Evolutionary conservation across 768 basidiomycete genomes (phyloP), one percentile per base, ranked within the genome.

Genomic region (Favolaschia claudopus): DNA sequence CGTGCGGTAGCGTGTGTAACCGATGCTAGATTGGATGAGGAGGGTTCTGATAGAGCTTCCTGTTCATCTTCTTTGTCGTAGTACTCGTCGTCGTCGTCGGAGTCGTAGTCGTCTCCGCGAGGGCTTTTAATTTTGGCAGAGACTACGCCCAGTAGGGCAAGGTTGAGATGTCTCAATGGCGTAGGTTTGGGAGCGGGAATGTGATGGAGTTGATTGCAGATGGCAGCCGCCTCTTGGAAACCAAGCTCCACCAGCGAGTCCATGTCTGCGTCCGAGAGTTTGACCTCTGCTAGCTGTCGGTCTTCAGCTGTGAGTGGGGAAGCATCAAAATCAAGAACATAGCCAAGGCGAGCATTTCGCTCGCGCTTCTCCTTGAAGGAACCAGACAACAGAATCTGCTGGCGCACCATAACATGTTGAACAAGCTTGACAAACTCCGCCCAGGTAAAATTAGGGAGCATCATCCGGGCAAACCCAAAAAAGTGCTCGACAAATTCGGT

Each of bases 401-500:
- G 72, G 1, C 69, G 49, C 1, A 70, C 58, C 68, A 66, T 64
- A 5, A 71, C 54, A 50, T 73, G 72, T 40, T 69, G 62, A 5
- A 70, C 60, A 1, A 73, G 58, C 31, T 68, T 67, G 1, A 71
- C 22, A 38, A 73, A 61, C 48, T 73, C 70, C 0, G 62, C 58
- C 31, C 66, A 73, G 2, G 69, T 67, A 49, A 73, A 73, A 37
- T 73, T 67, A 2, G 72, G 69, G 7, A 73, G 52, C 37, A 73
- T 53, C 45, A 64, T 59, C 3, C 66, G 60, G 0, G 69, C 68
- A 3, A 71, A 58, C 0, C 70, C 69, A 39, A 71, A 73, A 63
- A 73, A 71, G 39, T 71, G 70, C 43, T 73, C 70, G 12, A 73
- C 65, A 27, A 70, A 69, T 8, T 68, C 66, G 0, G 72, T 71